Evolutionary conservation across 1,139 yeast species (phyloP).

Genomic region (Taiozyma sp.): DNA sequence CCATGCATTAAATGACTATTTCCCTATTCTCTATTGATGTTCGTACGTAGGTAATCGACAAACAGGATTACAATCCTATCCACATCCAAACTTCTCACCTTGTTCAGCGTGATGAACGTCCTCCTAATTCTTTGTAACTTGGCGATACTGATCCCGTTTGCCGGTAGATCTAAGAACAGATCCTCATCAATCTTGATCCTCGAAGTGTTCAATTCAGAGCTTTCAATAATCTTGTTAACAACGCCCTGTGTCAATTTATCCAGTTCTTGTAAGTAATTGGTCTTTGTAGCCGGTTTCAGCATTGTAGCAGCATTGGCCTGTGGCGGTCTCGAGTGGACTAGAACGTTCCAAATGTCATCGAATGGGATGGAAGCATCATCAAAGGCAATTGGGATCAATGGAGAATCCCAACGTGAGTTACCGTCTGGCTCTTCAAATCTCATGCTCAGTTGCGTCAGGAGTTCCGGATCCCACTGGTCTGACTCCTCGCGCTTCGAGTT

Average conservation of each 20-base stretch:
- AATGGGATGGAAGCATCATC: conserved; percentile 55
- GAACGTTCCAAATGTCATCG: conserved; percentile 67
- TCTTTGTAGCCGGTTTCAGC: conserved; percentile 64
- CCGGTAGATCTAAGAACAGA: conserved; percentile 55
- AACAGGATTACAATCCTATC: conserved; percentile 66
- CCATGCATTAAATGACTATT: not conserved
- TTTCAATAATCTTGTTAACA: conserved; percentile 50
- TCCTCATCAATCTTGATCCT: conserved; percentile 41
- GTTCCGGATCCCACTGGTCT: conserved; percentile 60
- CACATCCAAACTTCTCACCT: conserved; percentile 63
- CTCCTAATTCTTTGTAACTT: conserved; percentile 81
- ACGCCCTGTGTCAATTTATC: conserved; percentile 69
- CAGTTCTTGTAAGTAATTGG: conserved; percentile 72
- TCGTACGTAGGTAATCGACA: conserved; percentile 64
- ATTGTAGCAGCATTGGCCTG: conserved; percentile 76
- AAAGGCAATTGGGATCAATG: conserved; percentile 66
- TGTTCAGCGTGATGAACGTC: conserved; percentile 71
- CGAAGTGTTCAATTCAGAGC: conserved; percentile 50
- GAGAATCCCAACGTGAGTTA: conserved; percentile 89
- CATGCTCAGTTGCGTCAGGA: conserved; percentile 67
- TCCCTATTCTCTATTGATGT: conserved; percentile 25
- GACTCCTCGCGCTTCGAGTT: conserved; percentile 32
- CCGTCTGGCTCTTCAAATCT: conserved; percentile 93
- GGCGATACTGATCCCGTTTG: conserved; percentile 58
- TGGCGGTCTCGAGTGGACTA: conserved; percentile 57